phyloP scores from a whole-genome alignment of 2,329 filamentous ascomycete species.

The Ophiostoma sp. region DNA sequence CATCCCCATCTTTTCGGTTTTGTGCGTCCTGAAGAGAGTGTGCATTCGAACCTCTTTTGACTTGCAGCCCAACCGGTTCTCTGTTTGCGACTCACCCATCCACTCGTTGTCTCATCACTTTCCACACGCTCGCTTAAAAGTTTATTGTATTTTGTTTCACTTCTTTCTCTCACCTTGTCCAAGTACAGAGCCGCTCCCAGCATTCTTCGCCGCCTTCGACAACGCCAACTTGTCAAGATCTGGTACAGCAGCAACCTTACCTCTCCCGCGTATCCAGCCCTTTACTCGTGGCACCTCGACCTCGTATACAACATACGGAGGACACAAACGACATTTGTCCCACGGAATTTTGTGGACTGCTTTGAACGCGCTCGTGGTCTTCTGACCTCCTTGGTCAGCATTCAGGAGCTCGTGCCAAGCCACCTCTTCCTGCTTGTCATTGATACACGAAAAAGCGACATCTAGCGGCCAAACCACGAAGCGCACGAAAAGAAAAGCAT shows the following conservation, averaged over 20 bases:
- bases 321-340: not conserved
- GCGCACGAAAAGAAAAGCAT: not conserved
- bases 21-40: not conserved
- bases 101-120: not conserved
- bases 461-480: not conserved
- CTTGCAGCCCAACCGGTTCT: not conserved
- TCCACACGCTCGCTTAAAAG: not conserved
- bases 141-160: not conserved
- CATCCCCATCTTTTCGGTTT: too few relatives aligned
- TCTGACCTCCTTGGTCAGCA: not conserved
- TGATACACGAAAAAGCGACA: constrained; percentile 1
- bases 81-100: not conserved
- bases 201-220: too few relatives aligned
- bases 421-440: not conserved
- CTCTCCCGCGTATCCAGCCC: not conserved
- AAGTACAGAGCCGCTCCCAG: not conserved
- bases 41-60: not conserved
- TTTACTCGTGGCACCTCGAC: not conserved
- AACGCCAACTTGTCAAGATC: not conserved
- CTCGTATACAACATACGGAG: constrained; percentile 1
- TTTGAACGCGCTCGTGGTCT: not conserved
- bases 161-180: not conserved
- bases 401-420: not conserved
- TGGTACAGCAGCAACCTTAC: not conserved
- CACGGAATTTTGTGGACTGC: not conserved